Evolutionary conservation across 495 filamentous ascomycete genomes (phyloP).

Genomic region (Penicillium malachiteum): DNA sequence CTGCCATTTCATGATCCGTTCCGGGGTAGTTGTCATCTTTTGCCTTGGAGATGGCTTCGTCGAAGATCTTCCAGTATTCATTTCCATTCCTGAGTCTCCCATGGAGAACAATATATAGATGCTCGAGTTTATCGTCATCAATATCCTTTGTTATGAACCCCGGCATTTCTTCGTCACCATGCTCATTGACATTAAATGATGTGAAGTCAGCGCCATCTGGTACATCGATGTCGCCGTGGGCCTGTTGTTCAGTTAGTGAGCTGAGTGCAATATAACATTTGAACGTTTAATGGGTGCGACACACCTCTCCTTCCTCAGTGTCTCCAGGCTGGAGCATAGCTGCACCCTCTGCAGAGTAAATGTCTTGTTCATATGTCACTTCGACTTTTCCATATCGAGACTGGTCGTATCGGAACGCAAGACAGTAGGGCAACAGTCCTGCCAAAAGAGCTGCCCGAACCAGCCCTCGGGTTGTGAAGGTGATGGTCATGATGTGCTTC

Average conservation of each 20-base stretch:
- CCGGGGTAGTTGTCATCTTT: conserved; percentile 11
- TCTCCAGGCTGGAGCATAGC: background rate
- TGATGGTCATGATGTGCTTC: background rate
- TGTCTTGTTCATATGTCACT: conserved; percentile 10
- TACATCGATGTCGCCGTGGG: conserved; percentile 16
- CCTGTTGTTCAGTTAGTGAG: conserved; percentile 12
- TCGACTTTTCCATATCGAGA: conserved; percentile 8
- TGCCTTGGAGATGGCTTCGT: conserved; percentile 11
- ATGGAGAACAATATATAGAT: conserved; percentile 18
- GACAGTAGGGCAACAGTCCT: background rate
- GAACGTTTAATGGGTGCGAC: background rate
- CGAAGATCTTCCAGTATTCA: conserved; percentile 12
- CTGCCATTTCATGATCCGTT: conserved; percentile 16
- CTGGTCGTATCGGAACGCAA: conserved; percentile 10
- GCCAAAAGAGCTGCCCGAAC: background rate
- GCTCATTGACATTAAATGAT: conserved; percentile 11
- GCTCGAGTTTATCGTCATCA: conserved; percentile 10
- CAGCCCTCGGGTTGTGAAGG: background rate
- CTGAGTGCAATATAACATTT: conserved; percentile 3
- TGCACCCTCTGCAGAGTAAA: conserved; percentile 12
- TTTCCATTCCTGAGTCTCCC: conserved; percentile 17
- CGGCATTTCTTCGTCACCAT: conserved; percentile 13
- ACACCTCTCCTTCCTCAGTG: background rate
- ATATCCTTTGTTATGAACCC: conserved; percentile 14
- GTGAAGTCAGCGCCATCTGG: conserved; percentile 17